Conservation (phyloP, 1,284 basidiomycete species). For the Microbotryomycetes sp. region DNA sequence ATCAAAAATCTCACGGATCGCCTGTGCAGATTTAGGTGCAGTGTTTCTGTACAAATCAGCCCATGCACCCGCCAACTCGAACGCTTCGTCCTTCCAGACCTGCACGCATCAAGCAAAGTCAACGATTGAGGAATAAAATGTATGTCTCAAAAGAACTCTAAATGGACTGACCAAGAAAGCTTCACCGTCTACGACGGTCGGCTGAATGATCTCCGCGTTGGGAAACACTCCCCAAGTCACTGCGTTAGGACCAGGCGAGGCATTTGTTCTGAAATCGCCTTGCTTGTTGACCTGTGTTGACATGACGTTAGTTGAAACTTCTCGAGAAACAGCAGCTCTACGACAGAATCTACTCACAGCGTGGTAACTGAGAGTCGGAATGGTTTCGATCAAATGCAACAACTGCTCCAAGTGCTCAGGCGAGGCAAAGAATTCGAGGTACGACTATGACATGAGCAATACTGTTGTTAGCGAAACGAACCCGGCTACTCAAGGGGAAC, state of each 20-base stretch:
- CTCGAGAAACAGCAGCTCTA: not conserved
- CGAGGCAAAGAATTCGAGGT: slow-evolving; percentile 91
- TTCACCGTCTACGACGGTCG: slow-evolving; percentile 93
- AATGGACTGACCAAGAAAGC: slow-evolving; percentile 71
- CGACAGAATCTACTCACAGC: slow-evolving; percentile 52
- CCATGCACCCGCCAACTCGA: slow-evolving; percentile 39
- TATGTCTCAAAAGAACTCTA: not conserved
- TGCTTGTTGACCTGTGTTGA: slow-evolving; percentile 42
- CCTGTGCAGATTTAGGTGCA: slow-evolving; percentile 22
- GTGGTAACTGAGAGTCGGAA: slow-evolving; percentile 85
- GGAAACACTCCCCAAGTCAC: slow-evolving; percentile 99
- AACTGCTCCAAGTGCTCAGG: slow-evolving; percentile 67
- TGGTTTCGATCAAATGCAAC: slow-evolving; percentile 72
- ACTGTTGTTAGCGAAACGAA: not conserved
- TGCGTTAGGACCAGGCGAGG: slow-evolving; percentile 88
- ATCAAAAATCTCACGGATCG: slow-evolving; percentile 32
- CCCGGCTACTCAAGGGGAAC: slow-evolving; percentile 32
- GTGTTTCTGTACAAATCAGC: slow-evolving; percentile 34
- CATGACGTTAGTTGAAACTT: not conserved
- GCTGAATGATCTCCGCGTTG: slow-evolving; percentile 94
- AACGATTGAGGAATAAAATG: not conserved
- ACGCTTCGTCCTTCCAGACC: slow-evolving; percentile 41
- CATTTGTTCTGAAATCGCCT: slow-evolving; percentile 90
- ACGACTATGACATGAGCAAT: slow-evolving; percentile 57
- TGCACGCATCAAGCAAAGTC: too few species aligned